phyloP scores from a whole-genome alignment of 148 eudicot species.

The Arctostaphylos glauca region DNA sequence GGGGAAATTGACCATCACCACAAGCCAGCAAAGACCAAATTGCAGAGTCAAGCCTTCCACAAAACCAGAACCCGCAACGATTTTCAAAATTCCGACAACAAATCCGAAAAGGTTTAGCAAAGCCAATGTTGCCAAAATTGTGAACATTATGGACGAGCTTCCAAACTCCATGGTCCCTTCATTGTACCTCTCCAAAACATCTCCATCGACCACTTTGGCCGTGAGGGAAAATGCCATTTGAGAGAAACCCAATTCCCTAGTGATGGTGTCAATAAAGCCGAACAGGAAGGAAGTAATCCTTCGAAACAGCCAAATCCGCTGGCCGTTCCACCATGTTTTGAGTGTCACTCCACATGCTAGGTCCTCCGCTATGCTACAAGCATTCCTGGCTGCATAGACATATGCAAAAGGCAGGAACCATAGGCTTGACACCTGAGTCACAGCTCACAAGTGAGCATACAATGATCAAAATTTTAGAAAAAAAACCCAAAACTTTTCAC shows the following conservation, averaged over 20 bases:
- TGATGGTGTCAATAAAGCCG: constrained; percentile 30
- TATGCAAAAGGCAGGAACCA: constrained; percentile 44
- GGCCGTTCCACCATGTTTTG: constrained; percentile 44
- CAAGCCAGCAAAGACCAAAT: constrained; percentile 20
- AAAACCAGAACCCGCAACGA: neutral
- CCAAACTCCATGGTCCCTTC: constrained; percentile 40
- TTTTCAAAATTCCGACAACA: constrained; percentile 8
- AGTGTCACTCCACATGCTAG: constrained; percentile 28
- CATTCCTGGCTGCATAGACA: constrained; percentile 22
- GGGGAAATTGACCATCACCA: constrained; percentile 31
- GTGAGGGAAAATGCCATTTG: constrained; percentile 33
- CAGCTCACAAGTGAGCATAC: neutral
- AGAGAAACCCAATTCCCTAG: constrained; percentile 27
- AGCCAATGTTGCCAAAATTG: constrained; percentile 27
- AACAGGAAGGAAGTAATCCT: constrained; percentile 33
- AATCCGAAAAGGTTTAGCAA: constrained; percentile 29
- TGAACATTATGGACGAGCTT: constrained; percentile 27
- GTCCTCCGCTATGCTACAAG: constrained; percentile 30
- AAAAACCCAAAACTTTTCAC: no score
- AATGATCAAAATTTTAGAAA: no score
- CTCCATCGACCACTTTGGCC: constrained; percentile 28
- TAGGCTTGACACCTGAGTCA: constrained; percentile 34
- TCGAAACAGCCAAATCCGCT: constrained; percentile 36
- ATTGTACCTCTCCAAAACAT: constrained; percentile 28
- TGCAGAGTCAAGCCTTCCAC: constrained; percentile 15